Evolutionary conservation across 768 basidiomycete species (phyloP), one percentile per base, ranked within the genome.

Genomic region (Kwoniella pini): DNA sequence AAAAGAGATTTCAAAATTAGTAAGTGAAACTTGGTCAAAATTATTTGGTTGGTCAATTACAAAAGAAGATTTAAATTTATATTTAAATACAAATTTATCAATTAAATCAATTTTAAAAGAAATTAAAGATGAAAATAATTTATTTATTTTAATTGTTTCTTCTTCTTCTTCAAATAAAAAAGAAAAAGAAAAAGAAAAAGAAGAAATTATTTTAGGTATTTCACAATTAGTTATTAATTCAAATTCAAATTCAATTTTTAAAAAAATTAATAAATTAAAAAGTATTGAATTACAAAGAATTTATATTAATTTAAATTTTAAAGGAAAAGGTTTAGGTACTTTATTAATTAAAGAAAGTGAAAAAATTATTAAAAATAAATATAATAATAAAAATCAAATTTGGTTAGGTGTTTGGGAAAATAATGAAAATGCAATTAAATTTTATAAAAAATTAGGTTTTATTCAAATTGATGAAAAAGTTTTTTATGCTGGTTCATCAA

Each of bases 31-130:
- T 4, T 73, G 71, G 71, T 45, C 69, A 3, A 49, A 69, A 44
- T 57, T 60, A 57, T 73, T 73, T 43, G 69, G 60, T 4, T 65
- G 55, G 19, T 66, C 64, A 15, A 67, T 73, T 30, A 36, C 69
- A 7, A 36, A 54, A 11, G 13, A 51, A 7, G 69, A 73, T 38
- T 43, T 70, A 12, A 62, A 64, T 28, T 38, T 56, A 3, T 70
- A 70, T 43, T 51, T 70, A 4, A 36, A 53, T 22, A 54, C 49
- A n/a, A 46, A 57, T 9, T 49, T 73, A 13, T 65, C 69, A 13
- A 40, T 42, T 21, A 10, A 39, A 13, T 17, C 17, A 17, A 17
- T 55, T 2, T 38, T 30, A 0, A 10, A 31, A 3, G 49, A 46
- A 17, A 68, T 73, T 40, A n/a, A 31, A 11, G 38, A 36, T 11